A percentile compares a stretch with the other conserved stretches of the same genome.
Evolutionary conservation across 2,329 filamentous ascomycete species (phyloP).

Genomic region (Pseudogymnoascus sp.): DNA sequence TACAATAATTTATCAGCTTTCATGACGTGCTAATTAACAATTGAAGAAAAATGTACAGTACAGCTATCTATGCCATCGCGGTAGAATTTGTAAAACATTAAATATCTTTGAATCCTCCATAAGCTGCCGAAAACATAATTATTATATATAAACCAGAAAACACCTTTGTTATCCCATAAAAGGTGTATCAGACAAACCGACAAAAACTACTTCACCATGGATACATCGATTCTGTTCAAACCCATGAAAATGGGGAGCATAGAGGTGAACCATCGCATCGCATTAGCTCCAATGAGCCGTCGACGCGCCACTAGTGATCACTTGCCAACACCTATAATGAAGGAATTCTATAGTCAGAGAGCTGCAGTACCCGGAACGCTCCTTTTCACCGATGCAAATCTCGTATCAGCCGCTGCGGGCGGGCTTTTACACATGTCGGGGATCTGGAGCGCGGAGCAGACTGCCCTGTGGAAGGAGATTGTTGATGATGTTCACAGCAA

Average conservation of each 20-base stretch:
- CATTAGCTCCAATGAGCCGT: constrained; percentile 42
- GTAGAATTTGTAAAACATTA: too few species aligned
- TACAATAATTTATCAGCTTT: too few species aligned
- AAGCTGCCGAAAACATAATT: too few species aligned
- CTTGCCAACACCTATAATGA: constrained; percentile 36
- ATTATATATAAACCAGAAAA: too few species aligned
- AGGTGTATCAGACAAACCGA: too few species aligned
- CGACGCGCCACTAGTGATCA: constrained; percentile 37
- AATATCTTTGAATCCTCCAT: too few species aligned
- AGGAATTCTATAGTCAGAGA: constrained; percentile 44
- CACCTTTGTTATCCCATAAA: too few species aligned
- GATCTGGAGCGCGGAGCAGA: constrained; percentile 45
- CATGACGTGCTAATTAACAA: too few species aligned
- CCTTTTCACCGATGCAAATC: constrained; percentile 43
- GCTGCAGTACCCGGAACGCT: constrained; percentile 40
- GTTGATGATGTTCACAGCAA: constrained; percentile 52
- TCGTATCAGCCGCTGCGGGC: constrained; percentile 38
- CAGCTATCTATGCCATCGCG: too few species aligned
- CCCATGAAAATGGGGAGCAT: constrained; percentile 32
- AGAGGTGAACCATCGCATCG: constrained; percentile 36
- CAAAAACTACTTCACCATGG: not conserved
- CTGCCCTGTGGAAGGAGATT: constrained; percentile 48
- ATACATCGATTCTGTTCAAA: constrained; percentile 25
- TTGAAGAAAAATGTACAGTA: too few species aligned
- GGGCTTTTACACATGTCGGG: constrained; percentile 45